phyloP scores from a whole-genome alignment of 2,329 filamentous ascomycete species.

The Stylonectria norvegica region DNA sequence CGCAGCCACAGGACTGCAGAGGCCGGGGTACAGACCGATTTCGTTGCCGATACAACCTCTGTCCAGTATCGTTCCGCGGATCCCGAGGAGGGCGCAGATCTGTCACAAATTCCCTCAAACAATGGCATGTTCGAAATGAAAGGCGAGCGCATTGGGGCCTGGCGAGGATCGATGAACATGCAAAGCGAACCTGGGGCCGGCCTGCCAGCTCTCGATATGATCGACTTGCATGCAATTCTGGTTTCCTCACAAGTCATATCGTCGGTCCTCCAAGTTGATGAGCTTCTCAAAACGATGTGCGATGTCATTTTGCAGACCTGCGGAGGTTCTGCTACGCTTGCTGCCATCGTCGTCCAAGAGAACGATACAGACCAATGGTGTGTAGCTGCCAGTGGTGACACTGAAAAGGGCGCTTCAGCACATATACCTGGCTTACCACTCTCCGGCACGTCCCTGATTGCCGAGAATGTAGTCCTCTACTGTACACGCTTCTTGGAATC shows the following conservation, averaged over 20 bases:
- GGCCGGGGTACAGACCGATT: constrained; percentile 66
- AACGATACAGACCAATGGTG: constrained; percentile 62
- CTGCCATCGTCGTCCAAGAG: constrained; percentile 71
- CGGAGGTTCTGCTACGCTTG: constrained; percentile 65
- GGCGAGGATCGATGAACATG: constrained; percentile 56
- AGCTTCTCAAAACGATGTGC: constrained; percentile 75
- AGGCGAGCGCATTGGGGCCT: constrained; percentile 59
- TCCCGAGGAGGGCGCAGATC: constrained; percentile 43
- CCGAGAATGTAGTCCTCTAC: constrained; percentile 73
- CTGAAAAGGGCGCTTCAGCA: constrained; percentile 63
- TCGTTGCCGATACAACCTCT: constrained; percentile 54
- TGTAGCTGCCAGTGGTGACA: constrained; percentile 70
- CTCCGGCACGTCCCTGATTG: constrained; percentile 64
- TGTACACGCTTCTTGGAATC: constrained; percentile 72
- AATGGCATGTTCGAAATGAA: constrained; percentile 46
- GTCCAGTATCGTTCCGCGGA: constrained; percentile 50
- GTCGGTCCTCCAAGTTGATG: constrained; percentile 71
- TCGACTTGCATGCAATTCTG: constrained; percentile 74
- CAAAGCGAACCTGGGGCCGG: constrained; percentile 57
- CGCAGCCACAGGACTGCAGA: constrained; percentile 59
- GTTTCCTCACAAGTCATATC: constrained; percentile 78
- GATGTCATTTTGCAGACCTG: constrained; percentile 77
- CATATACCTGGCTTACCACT: constrained; percentile 65
- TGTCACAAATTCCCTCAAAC: constrained; percentile 41
- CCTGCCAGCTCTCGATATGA: constrained; percentile 75